These are phyloP conservation scores for Glebionis coronaria DNA, from an alignment of 129 eudicot genomes.

Conservation along the genomic window DNA sequence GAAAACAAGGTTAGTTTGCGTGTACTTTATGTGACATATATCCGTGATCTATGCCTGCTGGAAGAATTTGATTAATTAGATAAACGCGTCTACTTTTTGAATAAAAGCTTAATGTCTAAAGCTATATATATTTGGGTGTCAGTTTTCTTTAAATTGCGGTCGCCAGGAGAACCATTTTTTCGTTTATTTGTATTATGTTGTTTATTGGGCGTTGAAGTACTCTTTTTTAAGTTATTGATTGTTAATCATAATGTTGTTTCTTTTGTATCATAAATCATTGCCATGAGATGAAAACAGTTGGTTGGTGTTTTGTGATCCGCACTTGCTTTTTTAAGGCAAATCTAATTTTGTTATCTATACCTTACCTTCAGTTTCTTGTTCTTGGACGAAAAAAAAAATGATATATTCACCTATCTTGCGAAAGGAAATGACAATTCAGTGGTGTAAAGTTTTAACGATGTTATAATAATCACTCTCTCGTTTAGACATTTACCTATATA, in stretches of 20 bases:
- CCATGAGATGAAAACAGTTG: no score
- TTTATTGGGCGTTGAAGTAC: constrained; percentile 17
- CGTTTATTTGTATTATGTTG: constrained; percentile 24
- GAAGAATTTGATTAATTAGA: constrained; percentile 21
- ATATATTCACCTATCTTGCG: no score
- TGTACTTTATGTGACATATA: background rate
- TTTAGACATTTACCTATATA: no score
- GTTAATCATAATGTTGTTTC: background rate
- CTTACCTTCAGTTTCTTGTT: no score
- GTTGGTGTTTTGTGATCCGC: no score
- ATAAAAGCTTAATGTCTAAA: constrained; percentile 33
- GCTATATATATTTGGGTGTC: constrained; percentile 18
- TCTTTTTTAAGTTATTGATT: constrained; percentile 17
- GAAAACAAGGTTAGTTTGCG: constrained; percentile 41
- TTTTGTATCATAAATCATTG: constrained; percentile 1
- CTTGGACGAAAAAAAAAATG: no score
- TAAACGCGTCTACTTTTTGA: constrained; percentile 23
- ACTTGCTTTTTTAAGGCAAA: no score
- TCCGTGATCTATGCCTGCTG: constrained; percentile 13
- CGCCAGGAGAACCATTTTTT: background rate
- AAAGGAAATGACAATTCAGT: no score
- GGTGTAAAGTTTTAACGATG: no score
- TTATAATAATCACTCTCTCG: no score
- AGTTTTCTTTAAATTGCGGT: background rate
- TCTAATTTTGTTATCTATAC: no score